These are phyloP conservation scores for Sporothrix globosa DNA, from an alignment of 2,329 filamentous ascomycete species.

Conservation along the genomic window DNA sequence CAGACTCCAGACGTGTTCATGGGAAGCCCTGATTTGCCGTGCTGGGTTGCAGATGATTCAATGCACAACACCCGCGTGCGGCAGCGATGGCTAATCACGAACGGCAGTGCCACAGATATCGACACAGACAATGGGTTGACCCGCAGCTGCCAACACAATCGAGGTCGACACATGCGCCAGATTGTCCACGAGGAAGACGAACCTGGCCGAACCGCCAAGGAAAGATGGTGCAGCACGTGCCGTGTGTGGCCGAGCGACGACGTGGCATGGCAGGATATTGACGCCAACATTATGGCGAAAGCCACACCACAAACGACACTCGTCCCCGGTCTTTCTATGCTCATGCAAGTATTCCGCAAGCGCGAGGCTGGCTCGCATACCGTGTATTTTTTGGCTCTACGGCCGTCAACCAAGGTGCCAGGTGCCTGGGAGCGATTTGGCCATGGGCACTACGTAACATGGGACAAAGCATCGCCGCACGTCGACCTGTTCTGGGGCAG, in stretches of 20 bases:
- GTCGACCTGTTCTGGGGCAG: conserved; percentile 22
- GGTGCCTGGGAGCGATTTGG: conserved; percentile 18
- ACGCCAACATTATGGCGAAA: neutral
- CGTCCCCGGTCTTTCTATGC: neutral
- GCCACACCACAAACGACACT: no score
- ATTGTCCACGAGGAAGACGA: neutral
- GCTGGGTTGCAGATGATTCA: conserved; percentile 24
- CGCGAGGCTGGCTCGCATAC: conserved; percentile 10
- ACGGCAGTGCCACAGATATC: neutral
- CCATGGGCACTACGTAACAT: neutral
- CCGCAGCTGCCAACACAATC: conserved; percentile 25
- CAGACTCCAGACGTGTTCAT: conserved; percentile 9
- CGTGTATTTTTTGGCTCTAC: conserved; percentile 11
- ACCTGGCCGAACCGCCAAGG: neutral
- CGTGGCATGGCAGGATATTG: conserved; percentile 6
- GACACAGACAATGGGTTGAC: conserved; percentile 8
- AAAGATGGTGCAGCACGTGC: conserved; percentile 6
- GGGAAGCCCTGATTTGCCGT: conserved; percentile 7
- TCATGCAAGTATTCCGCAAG: conserved; percentile 12
- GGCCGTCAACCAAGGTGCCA: neutral
- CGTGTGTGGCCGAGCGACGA: neutral
- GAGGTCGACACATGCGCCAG: conserved; percentile 10
- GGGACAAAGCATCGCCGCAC: conserved; percentile 13
- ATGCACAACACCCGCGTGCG: conserved; percentile 23
- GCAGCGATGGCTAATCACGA: neutral